Evolutionary conservation across 352 stramenopile genomes (phyloP), one percentile per base, ranked within the genome.

Genomic region (Halophytophthora batemanensis): DNA sequence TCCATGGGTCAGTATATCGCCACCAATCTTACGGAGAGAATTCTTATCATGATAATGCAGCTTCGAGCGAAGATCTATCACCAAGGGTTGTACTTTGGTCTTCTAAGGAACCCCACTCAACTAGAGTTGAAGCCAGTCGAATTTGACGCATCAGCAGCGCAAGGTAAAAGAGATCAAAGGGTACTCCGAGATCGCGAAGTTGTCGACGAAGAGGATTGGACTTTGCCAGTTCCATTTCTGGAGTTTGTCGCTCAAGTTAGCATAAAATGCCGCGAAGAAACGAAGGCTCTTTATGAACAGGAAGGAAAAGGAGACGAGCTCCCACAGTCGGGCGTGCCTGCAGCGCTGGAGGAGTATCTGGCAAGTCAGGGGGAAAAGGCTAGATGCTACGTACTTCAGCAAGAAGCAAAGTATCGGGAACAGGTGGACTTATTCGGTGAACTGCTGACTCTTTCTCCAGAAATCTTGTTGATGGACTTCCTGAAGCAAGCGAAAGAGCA

Each of bases 291-390:
- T 6, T 86, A 78, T 50, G 49, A 80, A 50, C 71, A 84, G 48
- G 76, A 87, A 56, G 79, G 74, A 17, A 78, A 86, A 58, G 47
- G 72, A 21, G 69, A 91, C 14, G 77, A 94, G n/a, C 59, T 95
- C 2, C 68, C 71, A 17, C 59, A 69, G 12, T 71, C 60, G 0
- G 78, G 73, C 12, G 72, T 95, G 1, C 85, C 86, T 0, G 64
- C 70, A 2, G 87, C 81, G 2, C 59, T 96, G 7, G 75, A 87
- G 15, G 66, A 87, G 34, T 96, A 93, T 50, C 54, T 96, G 11
- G 31, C 41, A 15, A 74, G 60, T 12, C 81, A 83, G 29, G n/a
- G 60, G 3, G 66, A 82, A 15, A 94, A 93, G 59, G 83, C 80
- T 23, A 50, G 49, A 13, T 43, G 53, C 22, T 90, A 86, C 21